Conservation (phyloP, 257 asterid species). For the Solanum tarapatanum region DNA sequence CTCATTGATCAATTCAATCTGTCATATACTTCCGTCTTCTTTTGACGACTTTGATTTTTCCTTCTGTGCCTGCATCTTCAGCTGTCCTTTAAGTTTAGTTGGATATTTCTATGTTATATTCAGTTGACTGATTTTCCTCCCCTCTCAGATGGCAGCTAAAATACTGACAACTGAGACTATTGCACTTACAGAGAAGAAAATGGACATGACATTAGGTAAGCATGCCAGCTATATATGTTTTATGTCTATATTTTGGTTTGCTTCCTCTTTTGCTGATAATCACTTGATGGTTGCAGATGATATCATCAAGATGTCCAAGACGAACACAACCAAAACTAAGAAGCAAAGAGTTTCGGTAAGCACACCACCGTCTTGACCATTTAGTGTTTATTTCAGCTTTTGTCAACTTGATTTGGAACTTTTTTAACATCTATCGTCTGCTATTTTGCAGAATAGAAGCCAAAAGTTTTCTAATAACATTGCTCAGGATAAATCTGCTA, state of each 20-base stretch:
- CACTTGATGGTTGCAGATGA: conserved; percentile 47
- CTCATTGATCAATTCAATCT: not conserved
- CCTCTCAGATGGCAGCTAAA: conserved; percentile 63
- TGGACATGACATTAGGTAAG: conserved; percentile 84
- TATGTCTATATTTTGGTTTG: not conserved
- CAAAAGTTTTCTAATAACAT: conserved; percentile 31
- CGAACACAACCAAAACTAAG: conserved; percentile 33
- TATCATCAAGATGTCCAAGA: conserved; percentile 78
- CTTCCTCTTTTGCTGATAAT: not conserved
- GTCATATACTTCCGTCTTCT: not conserved
- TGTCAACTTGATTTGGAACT: not conserved
- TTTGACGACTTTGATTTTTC: not conserved
- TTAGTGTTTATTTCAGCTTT: not conserved
- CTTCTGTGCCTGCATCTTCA: not conserved
- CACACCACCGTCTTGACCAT: not conserved
- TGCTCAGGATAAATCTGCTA: conserved; percentile 46
- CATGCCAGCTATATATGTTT: not conserved
- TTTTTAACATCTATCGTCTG: not conserved
- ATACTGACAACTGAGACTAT: conserved; percentile 54
- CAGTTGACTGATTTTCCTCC: not conserved
- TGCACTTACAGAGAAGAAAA: conserved; percentile 93
- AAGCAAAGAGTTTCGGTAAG: conserved; percentile 63
- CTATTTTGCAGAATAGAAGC: conserved; percentile 43
- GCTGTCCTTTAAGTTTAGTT: not conserved
- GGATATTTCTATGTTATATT: not conserved